Evolutionary conservation across 768 basidiomycete genomes (phyloP).

Genomic region (Auricularia sp.): DNA sequence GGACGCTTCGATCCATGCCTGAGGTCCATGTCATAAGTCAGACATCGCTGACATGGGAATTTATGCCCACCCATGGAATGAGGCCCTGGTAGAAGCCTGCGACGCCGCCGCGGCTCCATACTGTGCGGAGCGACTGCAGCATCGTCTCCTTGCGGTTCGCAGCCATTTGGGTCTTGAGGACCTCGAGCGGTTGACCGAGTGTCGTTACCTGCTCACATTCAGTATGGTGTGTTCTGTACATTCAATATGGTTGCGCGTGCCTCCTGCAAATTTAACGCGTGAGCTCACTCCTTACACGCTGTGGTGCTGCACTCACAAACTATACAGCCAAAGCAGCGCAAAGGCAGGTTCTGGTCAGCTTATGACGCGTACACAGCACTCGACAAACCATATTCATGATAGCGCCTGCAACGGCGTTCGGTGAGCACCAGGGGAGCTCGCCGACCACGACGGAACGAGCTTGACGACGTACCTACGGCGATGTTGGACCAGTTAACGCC

Average conservation of each 20-base stretch:
- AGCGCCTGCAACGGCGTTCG: constrained; percentile 44
- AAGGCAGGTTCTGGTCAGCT: constrained; percentile 3
- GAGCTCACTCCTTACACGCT: constrained; percentile 6
- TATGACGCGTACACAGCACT: constrained; percentile 10
- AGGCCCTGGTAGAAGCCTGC: constrained; percentile 94
- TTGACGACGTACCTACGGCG: constrained; percentile 66
- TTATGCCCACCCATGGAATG: constrained; percentile 82
- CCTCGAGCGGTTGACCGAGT: constrained; percentile 95
- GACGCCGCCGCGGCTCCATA: constrained; percentile 87
- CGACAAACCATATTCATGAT: constrained; percentile 94
- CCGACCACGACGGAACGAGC: constrained; percentile 12
- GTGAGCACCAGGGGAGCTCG: constrained; percentile 9
- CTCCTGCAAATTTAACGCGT: constrained; percentile 41
- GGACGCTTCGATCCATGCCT: constrained; percentile 99
- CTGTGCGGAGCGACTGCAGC: constrained; percentile 70
- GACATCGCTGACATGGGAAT: neutral
- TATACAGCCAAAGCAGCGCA: constrained; percentile 9
- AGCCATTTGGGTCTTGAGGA: constrained; percentile 99
- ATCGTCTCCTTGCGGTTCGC: constrained; percentile 90
- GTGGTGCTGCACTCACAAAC: constrained; percentile 24
- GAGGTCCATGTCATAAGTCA: neutral
- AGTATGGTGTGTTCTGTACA: constrained; percentile 1
- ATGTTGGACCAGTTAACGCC: constrained; percentile 92
- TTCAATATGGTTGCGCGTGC: constrained; percentile 35
- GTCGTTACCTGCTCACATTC: constrained; percentile 69